A percentile compares a stretch with the other conserved stretches of the same genome.
phyloP scores from a whole-genome alignment of 2,329 filamentous ascomycete genomes.

The Bipolaris sorokiniana region DNA sequence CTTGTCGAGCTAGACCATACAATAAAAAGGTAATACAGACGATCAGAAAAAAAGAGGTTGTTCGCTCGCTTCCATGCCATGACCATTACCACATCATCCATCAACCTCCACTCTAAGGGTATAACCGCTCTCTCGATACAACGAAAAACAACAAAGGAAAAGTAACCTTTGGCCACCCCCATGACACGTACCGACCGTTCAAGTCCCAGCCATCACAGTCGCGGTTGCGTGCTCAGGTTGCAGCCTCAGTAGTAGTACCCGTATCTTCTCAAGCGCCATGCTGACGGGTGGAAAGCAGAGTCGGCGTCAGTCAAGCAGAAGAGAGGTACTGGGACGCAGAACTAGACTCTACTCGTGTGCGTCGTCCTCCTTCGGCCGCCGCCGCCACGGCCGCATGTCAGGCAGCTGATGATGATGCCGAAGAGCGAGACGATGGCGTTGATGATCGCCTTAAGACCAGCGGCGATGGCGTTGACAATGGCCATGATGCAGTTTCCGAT shows the following conservation, averaged over 20 bases:
- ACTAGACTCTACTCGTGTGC: constrained; percentile 50
- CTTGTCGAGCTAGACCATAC: constrained; percentile 10
- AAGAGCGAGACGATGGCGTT: constrained; percentile 58
- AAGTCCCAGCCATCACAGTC: no score
- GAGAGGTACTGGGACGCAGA: constrained; percentile 19
- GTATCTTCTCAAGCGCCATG: constrained; percentile 12
- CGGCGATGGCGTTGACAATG: constrained; percentile 55
- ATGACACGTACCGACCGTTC: not conserved
- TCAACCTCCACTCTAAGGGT: constrained; percentile 2
- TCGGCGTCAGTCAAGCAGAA: constrained; percentile 5
- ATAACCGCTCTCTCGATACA: constrained; percentile 1
- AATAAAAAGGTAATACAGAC: constrained; percentile 6
- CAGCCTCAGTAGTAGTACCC: constrained; percentile 1
- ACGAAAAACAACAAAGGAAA: not conserved
- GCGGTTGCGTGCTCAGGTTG: not conserved
- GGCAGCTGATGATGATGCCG: constrained; percentile 57
- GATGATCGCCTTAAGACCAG: constrained; percentile 55
- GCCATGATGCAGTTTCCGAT: constrained; percentile 57
- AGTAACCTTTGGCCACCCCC: not conserved
- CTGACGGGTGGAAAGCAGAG: not conserved
- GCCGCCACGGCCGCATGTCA: constrained; percentile 55
- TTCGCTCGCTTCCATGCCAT: constrained; percentile 9
- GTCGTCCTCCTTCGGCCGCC: constrained; percentile 47
- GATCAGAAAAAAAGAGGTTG: not conserved
- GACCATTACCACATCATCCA: constrained; percentile 6